Percentiles rank a stretch among this genome's conserved stretches.
phyloP scores from a whole-genome alignment of 257 asterid genomes.

The Przewalskia tangutica region DNA sequence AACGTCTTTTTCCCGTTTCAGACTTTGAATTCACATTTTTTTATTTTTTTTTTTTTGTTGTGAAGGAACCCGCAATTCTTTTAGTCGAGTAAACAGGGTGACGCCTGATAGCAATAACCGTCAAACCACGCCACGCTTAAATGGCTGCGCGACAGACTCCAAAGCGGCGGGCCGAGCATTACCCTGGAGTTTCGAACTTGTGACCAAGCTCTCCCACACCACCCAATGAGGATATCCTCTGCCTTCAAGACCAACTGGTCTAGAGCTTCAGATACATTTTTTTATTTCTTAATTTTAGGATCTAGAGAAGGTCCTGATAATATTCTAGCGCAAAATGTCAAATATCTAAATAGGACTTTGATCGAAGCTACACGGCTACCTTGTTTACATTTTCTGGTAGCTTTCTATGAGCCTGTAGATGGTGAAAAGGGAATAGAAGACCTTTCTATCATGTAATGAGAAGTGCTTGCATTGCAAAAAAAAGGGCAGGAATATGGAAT shows the following conservation, averaged over 20 bases:
- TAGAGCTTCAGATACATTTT: too few species aligned
- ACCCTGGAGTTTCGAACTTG: too few species aligned
- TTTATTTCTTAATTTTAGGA: not conserved
- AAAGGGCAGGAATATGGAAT: not conserved
- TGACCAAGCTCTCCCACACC: too few species aligned
- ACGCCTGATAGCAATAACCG: too few species aligned
- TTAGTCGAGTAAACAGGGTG: too few species aligned
- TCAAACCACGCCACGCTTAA: too few species aligned
- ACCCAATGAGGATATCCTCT: too few species aligned
- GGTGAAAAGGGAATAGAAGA: not conserved
- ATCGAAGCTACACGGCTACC: not conserved
- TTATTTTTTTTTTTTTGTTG: too few species aligned
- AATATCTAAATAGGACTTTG: not conserved
- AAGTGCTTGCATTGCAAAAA: not conserved
- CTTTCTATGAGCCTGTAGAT: not conserved
- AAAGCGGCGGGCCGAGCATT: too few species aligned
- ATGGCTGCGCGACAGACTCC: too few species aligned
- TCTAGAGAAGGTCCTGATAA: not conserved
- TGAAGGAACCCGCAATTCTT: too few species aligned
- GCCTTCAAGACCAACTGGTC: too few species aligned
- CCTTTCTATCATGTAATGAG: not conserved
- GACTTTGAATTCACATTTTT: not conserved
- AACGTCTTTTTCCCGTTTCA: not conserved
- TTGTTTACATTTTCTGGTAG: not conserved
- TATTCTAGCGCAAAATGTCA: not conserved